Base-by-base conservation (phyloP, 768 basidiomycete genomes). In the Xerocomellus chrysenteron region DNA sequence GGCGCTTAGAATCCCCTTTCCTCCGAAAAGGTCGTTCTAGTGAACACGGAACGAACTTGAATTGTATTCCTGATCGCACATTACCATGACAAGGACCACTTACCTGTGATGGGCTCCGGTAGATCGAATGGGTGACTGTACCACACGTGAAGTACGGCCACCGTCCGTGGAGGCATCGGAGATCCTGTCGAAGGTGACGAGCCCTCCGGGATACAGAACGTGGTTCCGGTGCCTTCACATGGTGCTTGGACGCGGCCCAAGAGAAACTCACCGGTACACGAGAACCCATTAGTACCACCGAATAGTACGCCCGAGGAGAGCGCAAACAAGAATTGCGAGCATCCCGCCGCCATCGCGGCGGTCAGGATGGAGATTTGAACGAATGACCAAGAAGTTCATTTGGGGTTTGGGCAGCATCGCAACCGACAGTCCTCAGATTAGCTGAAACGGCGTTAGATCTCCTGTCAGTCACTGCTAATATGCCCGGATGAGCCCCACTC, bases 311-410 rank as follows among this genome's bases (percentile, higher is more conserved):
- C 65, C 65, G 67, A 33, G 17, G 56, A 58, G 54, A 54, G 49
- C 67, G 65, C 60, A 63, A 12, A 55, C 55, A 10, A 57, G 65
- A 66, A 59, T 50, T 40, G 37, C 33, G 12, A 26, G 45, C 19
- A 52, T 17, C 55, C 66, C 65, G 65, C 57, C 54, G 67, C 65
- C 67, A 55, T 68, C 67, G 65, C 61, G 50, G 67, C 65, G 61
- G 64, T 10, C 37, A 58, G 47, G 49, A 63, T 63, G 57, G 57
- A 66, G 52, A 68, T 68, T 53, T 50, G 49, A 41, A 48, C 57
- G n/a, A 39, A 45, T 24, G 19, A 2, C n/a, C 43, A 24, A 42
- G 19, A 55, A 57, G 50, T n/a, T 56, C 46, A 26, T 46, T 51
- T 32, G 47, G 52, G 16, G 54, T 54, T 21, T 40, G 9, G 44